Conservation (phyloP, 2,329 filamentous ascomycete genomes). For the Microsporum canis region DNA sequence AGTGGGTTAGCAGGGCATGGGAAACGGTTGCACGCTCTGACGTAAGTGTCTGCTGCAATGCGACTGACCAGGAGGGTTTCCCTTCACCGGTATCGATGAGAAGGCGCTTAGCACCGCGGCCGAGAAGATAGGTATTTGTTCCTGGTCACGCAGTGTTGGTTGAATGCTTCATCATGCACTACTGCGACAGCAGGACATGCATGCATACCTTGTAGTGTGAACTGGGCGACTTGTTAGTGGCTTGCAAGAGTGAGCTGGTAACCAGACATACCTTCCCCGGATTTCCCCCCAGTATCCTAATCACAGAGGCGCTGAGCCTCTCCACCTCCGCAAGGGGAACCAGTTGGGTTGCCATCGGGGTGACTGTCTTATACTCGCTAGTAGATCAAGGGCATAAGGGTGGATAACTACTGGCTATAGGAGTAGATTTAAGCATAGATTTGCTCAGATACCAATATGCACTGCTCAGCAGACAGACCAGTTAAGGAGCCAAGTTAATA, state of each 20-base stretch:
- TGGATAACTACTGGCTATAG: too few species aligned
- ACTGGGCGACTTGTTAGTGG: conserved; percentile 24
- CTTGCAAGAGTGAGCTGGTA: background rate
- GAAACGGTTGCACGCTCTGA: conserved; percentile 58
- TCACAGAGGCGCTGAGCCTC: conserved; percentile 62
- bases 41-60: conserved; percentile 52
- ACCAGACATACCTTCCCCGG: conserved; percentile 59
- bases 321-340: conserved; percentile 60
- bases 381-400: too few species aligned
- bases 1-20: conserved; percentile 73
- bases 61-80: conserved; percentile 57
- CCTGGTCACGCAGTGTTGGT: conserved; percentile 31
- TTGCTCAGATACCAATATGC: too few species aligned
- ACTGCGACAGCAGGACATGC: background rate
- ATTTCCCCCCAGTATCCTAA: conserved; percentile 81
- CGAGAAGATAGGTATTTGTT: conserved; percentile 91
- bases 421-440: too few species aligned
- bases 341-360: conserved; percentile 49
- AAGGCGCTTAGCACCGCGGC: conserved; percentile 59
- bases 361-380: too few species aligned
- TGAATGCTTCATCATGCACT: background rate
- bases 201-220: conserved; percentile 46
- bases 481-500: too few species aligned
- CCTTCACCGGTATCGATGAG: conserved; percentile 89
- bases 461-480: too few species aligned